A percentile compares a stretch with the other conserved stretches of the same genome.
These are phyloP conservation scores for Perkinsus chesapeaki DNA, from an alignment of 169 alveolate species.

Conservation along the genomic window DNA sequence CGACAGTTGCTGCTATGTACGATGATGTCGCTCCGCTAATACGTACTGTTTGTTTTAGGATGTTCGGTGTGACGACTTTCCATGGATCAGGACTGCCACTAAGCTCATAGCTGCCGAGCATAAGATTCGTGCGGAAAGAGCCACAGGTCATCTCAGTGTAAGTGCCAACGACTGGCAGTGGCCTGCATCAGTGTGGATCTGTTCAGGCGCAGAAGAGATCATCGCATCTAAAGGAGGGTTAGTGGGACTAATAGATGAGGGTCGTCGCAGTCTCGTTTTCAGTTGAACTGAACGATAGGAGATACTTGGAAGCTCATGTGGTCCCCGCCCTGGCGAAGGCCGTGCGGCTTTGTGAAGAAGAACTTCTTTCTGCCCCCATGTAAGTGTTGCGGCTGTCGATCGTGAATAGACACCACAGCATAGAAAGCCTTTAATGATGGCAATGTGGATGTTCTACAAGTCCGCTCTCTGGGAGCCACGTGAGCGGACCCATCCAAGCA, in stretches of 20 bases:
- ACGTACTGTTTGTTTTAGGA: too few relatives aligned
- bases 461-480: too few relatives aligned
- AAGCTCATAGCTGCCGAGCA: neutral
- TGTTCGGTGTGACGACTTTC: neutral
- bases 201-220: neutral
- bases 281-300: neutral
- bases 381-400: neutral
- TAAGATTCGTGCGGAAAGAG: neutral
- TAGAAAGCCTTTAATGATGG: neutral
- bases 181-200: neutral
- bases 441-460: too few relatives aligned
- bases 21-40: too few relatives aligned
- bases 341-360: neutral
- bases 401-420: neutral
- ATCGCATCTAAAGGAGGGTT: neutral
- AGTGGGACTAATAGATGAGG: neutral
- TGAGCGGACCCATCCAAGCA: too few relatives aligned
- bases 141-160: neutral
- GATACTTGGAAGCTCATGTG: neutral
- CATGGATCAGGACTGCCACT: neutral
- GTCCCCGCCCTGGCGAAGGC: neutral
- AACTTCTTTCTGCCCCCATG: neutral
- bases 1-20: too few relatives aligned
- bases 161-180: neutral
- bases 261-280: too few relatives aligned